Conservation (phyloP, 192 early-diverging fungal genomes). For the Linnemannia elongata region DNA sequence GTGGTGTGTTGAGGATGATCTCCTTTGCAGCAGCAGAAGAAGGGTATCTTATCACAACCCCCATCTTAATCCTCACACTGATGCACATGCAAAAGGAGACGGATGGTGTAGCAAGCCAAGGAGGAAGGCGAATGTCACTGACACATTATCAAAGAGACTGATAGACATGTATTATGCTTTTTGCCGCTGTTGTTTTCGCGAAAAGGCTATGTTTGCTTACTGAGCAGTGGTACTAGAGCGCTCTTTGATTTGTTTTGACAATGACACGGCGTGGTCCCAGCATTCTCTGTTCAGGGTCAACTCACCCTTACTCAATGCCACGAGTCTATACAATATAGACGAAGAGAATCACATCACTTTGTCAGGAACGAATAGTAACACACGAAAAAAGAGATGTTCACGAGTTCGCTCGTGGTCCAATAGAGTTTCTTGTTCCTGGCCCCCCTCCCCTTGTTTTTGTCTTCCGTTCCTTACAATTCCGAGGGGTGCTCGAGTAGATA, state of each 20-base stretch:
- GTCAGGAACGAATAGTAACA: neutral
- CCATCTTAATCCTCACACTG: neutral
- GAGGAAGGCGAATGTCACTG: neutral
- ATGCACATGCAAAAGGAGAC: neutral
- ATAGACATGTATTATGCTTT: neutral
- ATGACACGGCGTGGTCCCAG: slow-evolving; percentile 34
- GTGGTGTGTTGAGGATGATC: neutral
- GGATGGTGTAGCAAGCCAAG: too few species aligned
- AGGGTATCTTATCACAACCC: neutral
- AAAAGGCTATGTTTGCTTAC: neutral
- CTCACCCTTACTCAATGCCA: slow-evolving; percentile 42
- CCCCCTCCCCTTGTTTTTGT: neutral
- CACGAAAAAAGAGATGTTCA: neutral
- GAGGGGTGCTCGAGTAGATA: neutral
- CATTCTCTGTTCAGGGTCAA: slow-evolving; percentile 24
- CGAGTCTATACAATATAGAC: slow-evolving; percentile 15
- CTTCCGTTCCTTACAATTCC: neutral
- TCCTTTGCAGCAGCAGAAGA: neutral
- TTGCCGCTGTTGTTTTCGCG: neutral
- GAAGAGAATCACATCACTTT: neutral
- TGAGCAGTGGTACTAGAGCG: neutral
- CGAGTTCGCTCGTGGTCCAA: neutral
- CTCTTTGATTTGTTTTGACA: slow-evolving; percentile 32
- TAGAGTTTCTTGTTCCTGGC: neutral
- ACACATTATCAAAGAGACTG: neutral